Percentiles rank a stretch among this genome's conserved stretches.
phyloP scores from a whole-genome alignment of 2,329 filamentous ascomycete genomes.

The Penicillium sp. region DNA sequence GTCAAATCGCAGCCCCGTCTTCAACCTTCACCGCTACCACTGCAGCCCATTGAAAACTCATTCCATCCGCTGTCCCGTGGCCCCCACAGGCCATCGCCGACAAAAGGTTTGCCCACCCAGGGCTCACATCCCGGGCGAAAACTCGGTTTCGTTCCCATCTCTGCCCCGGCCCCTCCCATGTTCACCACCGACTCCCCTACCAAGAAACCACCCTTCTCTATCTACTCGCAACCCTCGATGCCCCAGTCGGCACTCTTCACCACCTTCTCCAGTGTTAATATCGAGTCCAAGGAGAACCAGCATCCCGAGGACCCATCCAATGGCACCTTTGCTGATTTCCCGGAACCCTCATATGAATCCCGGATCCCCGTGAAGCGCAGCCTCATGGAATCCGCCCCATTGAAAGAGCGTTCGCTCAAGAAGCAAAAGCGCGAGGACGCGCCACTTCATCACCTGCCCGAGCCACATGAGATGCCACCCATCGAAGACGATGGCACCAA shows the following conservation, averaged over 20 bases:
- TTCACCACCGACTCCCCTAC: conserved; percentile 51
- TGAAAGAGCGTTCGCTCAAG: conserved; percentile 69
- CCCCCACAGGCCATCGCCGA: conserved; percentile 63
- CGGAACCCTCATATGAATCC: conserved; percentile 46
- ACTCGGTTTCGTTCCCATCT: conserved; percentile 63
- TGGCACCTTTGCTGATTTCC: conserved; percentile 49
- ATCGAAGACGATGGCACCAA: conserved; percentile 86
- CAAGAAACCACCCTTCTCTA: conserved; percentile 43
- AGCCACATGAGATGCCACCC: conserved; percentile 74
- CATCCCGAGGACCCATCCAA: conserved; percentile 39
- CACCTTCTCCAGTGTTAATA: conserved; percentile 47
- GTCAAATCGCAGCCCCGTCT: conserved; percentile 42
- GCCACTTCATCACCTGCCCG: conserved; percentile 56
- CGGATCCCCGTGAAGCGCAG: conserved; percentile 56
- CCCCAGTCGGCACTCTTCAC: conserved; percentile 50
- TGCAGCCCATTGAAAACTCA: conserved; percentile 42
- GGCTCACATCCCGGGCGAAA: conserved; percentile 58
- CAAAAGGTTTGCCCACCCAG: conserved; percentile 59
- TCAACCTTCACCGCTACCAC: conserved; percentile 54
- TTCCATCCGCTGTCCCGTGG: conserved; percentile 59
- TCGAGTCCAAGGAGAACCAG: conserved; percentile 51
- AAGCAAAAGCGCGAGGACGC: conserved; percentile 63
- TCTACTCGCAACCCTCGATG: conserved; percentile 36
- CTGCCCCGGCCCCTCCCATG: conserved; percentile 43
- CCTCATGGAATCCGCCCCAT: conserved; percentile 70